Conservation (phyloP, 371 early-diverging fungal species). For the Mortierella sp. region DNA sequence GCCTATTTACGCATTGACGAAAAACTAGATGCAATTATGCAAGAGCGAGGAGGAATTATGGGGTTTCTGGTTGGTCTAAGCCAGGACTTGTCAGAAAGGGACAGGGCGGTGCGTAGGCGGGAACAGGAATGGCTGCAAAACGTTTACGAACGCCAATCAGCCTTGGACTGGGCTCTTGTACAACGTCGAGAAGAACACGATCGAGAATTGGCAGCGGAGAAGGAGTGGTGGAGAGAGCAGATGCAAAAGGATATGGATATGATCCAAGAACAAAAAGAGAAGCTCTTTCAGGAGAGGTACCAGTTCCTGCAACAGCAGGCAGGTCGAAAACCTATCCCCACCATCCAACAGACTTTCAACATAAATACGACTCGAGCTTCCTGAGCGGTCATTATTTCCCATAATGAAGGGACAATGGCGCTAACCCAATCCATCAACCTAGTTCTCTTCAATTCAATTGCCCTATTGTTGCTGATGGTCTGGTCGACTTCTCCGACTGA, state of each 20-base stretch:
- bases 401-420: not conserved
- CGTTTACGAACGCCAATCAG: not conserved
- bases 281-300: not conserved
- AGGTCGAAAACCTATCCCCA: not conserved
- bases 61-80: not conserved
- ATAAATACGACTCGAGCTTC: not conserved
- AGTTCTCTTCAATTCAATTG: not conserved
- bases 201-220: not conserved
- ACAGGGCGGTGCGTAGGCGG: not conserved
- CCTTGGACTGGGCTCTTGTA: not conserved
- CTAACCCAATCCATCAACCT: not conserved
- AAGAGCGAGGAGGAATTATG: not conserved
- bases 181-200: not conserved
- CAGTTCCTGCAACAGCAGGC: constrained; percentile 4
- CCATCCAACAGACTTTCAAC: not conserved
- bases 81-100: not conserved
- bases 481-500: not conserved
- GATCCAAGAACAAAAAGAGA: not conserved
- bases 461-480: not conserved
- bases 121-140: not conserved
- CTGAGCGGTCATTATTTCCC: not conserved
- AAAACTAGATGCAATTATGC: not conserved
- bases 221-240: not conserved
- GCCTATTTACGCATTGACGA: not conserved
- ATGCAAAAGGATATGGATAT: constrained; percentile 3